These are phyloP conservation scores for Piper betle DNA, from an alignment of 164 flowering plant species.

Conservation along the genomic window DNA sequence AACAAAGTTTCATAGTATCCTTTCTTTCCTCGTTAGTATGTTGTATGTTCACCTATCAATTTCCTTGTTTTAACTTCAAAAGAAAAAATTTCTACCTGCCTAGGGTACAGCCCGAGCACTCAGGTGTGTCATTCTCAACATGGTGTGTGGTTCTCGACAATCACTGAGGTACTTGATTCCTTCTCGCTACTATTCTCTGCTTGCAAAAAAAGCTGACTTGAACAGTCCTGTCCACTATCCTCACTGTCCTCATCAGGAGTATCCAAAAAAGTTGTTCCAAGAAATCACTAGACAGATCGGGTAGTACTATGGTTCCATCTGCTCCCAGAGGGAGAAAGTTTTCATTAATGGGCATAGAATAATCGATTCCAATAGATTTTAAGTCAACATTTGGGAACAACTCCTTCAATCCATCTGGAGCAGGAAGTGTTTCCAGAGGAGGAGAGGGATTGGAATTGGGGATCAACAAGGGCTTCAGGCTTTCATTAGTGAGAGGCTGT, in stretches of 20 bases:
- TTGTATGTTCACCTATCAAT: background rate
- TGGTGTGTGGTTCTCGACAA: background rate
- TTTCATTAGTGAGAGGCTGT: slow-evolving; percentile 5
- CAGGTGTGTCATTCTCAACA: background rate
- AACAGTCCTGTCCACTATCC: slow-evolving; percentile 1
- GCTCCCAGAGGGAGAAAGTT: background rate
- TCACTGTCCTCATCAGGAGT: slow-evolving; percentile 2
- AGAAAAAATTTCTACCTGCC: background rate
- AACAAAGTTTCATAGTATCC: background rate
- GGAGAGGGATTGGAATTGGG: background rate
- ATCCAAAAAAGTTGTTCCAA: slow-evolving; percentile 8
- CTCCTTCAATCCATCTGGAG: background rate
- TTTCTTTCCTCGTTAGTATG: background rate
- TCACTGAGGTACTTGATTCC: background rate
- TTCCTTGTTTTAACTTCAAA: background rate
- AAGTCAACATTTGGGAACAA: slow-evolving; percentile 1
- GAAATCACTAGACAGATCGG: slow-evolving; percentile 3
- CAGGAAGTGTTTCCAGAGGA: background rate
- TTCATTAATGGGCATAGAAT: slow-evolving; percentile 2
- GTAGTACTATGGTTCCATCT: background rate
- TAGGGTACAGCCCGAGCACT: background rate
- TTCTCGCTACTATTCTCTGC: slow-evolving; percentile 3
- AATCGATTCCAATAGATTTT: slow-evolving; percentile 2
- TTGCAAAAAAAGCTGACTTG: slow-evolving; percentile 1
- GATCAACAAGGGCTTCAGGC: slow-evolving; percentile 5